A percentile compares a stretch with the other conserved stretches of the same genome.
These are phyloP conservation scores for Coemansia sp. DNA, from an alignment of 192 early-diverging fungal species.

Conservation along the genomic window DNA sequence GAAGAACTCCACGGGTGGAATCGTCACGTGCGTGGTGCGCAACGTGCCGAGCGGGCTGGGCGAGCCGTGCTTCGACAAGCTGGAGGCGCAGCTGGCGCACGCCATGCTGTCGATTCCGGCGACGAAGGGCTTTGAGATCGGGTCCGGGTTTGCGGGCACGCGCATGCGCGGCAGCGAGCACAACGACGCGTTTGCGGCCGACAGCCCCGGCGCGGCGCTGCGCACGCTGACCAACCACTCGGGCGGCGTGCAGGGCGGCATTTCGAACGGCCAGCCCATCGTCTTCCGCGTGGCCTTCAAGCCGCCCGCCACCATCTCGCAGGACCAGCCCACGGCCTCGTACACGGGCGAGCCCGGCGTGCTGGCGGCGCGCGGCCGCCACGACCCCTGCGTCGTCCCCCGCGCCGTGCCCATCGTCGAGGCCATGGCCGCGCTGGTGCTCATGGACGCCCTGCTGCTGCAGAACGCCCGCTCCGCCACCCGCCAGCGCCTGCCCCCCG, in stretches of 20 bases:
- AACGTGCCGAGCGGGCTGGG: slow-evolving; percentile 88
- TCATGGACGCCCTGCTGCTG: slow-evolving; percentile 76
- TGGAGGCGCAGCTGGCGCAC: slow-evolving; percentile 93
- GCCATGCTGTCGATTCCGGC: slow-evolving; percentile 99
- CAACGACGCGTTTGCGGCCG: slow-evolving; percentile 85
- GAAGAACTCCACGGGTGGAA: slow-evolving; percentile 92
- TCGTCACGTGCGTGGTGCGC: slow-evolving; percentile 93
- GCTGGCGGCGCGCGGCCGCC: slow-evolving; percentile 86
- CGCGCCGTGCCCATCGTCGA: slow-evolving; percentile 97
- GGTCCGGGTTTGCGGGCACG: slow-evolving; percentile 87
- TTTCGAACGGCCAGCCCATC: slow-evolving; percentile 91
- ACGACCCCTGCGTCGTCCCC: slow-evolving; percentile 96
- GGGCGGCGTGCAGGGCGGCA: slow-evolving; percentile 97
- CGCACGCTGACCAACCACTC: slow-evolving; percentile 91
- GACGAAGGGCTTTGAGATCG: slow-evolving; percentile 97
- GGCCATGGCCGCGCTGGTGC: slow-evolving; percentile 86
- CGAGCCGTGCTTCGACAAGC: slow-evolving; percentile 97
- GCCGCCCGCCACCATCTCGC: slow-evolving; percentile 91
- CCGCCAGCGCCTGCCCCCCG: slow-evolving; percentile 24
- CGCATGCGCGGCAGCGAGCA: slow-evolving; percentile 82
- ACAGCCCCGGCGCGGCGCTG: slow-evolving; percentile 55
- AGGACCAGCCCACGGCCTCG: slow-evolving; percentile 81
- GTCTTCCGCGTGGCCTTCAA: slow-evolving; percentile 99
- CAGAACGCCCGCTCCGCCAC: slow-evolving; percentile 44
- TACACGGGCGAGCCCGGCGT: slow-evolving; percentile 79